Evolutionary conservation across 2,329 filamentous ascomycete genomes (phyloP).

Genomic region (Fusarium globosum): DNA sequence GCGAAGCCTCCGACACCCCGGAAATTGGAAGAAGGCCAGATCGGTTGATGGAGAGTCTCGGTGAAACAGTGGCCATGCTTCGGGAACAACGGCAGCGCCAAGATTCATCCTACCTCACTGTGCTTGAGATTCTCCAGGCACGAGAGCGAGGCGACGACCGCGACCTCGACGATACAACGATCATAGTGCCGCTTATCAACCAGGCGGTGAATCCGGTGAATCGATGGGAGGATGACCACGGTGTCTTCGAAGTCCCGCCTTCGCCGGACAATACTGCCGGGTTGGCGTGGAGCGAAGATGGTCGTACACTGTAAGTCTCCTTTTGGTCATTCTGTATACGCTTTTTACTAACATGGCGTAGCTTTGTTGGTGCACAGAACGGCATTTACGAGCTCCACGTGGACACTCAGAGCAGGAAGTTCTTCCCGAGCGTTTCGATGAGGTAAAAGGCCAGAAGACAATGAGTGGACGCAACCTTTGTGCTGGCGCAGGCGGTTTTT

Average conservation of each 20-base stretch:
- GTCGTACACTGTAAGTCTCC: slow-evolving; percentile 65
- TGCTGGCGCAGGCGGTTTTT: slow-evolving; percentile 15
- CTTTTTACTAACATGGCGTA: slow-evolving; percentile 47
- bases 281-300: slow-evolving; percentile 71
- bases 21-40: slow-evolving; percentile 43
- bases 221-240: slow-evolving; percentile 56
- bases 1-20: slow-evolving; percentile 43
- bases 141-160: slow-evolving; percentile 48
- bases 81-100: slow-evolving; percentile 51
- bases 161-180: slow-evolving; percentile 51
- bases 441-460: slow-evolving; percentile 54
- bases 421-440: slow-evolving; percentile 65
- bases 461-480: slow-evolving; percentile 1
- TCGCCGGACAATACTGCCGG: slow-evolving; percentile 70
- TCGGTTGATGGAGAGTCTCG: slow-evolving; percentile 50
- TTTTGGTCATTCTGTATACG: background rate
- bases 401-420: slow-evolving; percentile 70
- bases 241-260: slow-evolving; percentile 57
- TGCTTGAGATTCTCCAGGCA: slow-evolving; percentile 53
- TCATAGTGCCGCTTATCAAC: slow-evolving; percentile 53
- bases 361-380: slow-evolving; percentile 74
- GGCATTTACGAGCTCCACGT: slow-evolving; percentile 81
- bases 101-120: slow-evolving; percentile 51
- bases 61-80: slow-evolving; percentile 52
- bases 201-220: slow-evolving; percentile 51